Percentiles rank a stretch among this genome's conserved stretches.
phyloP scores from a whole-genome alignment of 192 early-diverging fungal genomes.

The Kappamyces sp. region DNA sequence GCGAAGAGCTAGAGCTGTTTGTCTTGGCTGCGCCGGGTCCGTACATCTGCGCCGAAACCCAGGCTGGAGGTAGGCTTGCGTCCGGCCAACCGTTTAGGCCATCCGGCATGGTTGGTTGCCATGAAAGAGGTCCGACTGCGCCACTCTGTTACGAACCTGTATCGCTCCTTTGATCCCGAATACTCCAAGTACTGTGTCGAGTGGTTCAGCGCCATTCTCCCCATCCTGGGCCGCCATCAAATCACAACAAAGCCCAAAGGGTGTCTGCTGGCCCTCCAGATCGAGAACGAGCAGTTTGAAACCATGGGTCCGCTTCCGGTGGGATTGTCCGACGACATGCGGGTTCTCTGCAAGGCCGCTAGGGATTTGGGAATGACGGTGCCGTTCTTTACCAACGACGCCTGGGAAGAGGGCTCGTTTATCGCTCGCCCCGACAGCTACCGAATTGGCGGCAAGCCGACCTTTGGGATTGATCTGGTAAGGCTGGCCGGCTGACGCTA shows the following conservation, averaged over 20 bases:
- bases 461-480: constrained; percentile 64
- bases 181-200: constrained; percentile 67
- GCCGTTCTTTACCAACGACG: constrained; percentile 84
- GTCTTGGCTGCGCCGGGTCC: constrained; percentile 79
- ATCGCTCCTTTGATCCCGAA: constrained; percentile 61
- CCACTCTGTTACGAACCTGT: constrained; percentile 59
- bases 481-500: background rate
- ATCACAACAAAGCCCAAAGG: constrained; percentile 58
- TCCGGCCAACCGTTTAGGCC: constrained; percentile 17
- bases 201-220: constrained; percentile 69
- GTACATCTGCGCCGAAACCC: constrained; percentile 59
- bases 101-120: constrained; percentile 70
- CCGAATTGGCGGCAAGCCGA: constrained; percentile 24
- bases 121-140: constrained; percentile 66
- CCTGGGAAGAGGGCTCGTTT: constrained; percentile 61
- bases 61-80: constrained; percentile 58
- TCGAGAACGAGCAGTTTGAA: constrained; percentile 76
- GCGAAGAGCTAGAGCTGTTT: constrained; percentile 65
- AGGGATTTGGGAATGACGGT: constrained; percentile 69
- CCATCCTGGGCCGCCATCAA: constrained; percentile 72
- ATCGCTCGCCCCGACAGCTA: constrained; percentile 34
- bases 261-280: constrained; percentile 72
- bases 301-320: constrained; percentile 57
- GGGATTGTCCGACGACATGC: constrained; percentile 75
- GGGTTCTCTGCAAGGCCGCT: constrained; percentile 66